Base-by-base conservation (phyloP, 116 monocot species). In the Papilionanthe hybrid region DNA sequence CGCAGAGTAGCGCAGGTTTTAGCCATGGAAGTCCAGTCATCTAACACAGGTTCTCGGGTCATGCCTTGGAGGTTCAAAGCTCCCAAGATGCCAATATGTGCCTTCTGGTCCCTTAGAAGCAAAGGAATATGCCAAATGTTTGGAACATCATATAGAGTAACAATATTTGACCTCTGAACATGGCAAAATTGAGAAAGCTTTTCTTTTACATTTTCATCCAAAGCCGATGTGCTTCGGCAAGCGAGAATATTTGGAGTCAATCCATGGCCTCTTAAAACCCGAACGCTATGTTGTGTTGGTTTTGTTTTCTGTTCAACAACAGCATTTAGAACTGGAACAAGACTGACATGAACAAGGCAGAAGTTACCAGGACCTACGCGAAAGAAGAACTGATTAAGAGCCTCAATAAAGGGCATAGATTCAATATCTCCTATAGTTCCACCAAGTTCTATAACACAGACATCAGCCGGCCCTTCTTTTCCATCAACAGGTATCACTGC, bases 81-180 rank as follows among this genome's bases (percentile, higher is more conserved):
- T 86, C 88, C 93, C 79, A 94, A 58, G 78, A 99, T 87, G 77
- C 93, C 90, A 84, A 87, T 89, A 85, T 99, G 99, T 75, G 89
- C 91, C 85, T 90, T 93, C 83, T 99, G 99, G 60, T 95, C 91
- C 88, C 79, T 95, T 87, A 99, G 72, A 18, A 99, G 75, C 56
- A 95, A 89, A 29, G 99, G 99, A 80, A 99, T 93, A 84, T 90
- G 99, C 99, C 99, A 99, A 78, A 99, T 99, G 81, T 95, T 99
- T 65, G 95, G 75, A 79, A 99, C 99, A 84, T 99, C 99, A 82
- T 93, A 82, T 42, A 99, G 91, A 55, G 89, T 95, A 56, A 94
- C 28, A 66, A 99, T 93, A 86, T 92, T 90, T 69, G 82, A 9
- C 7, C 75, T 84, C 99, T 85, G 89, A 71, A 99, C 90, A 87